Base-by-base conservation (phyloP, 2,329 filamentous ascomycete species). In the Beauveria rudraprayagi region DNA sequence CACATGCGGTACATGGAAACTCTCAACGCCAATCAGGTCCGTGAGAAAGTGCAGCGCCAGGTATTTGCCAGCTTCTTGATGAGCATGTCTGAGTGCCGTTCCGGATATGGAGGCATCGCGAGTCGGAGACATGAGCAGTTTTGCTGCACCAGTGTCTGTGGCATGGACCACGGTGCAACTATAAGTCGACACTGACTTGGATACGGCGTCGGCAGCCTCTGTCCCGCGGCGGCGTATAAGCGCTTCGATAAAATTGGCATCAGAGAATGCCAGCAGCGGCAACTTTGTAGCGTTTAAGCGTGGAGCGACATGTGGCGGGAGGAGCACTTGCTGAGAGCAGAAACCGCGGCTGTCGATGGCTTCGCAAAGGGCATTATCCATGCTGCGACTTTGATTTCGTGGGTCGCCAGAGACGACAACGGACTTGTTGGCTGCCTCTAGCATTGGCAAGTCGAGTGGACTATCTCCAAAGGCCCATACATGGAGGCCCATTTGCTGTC, bases 381-480 rank as follows among this genome's bases (percentile, higher is more conserved):
- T 86, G 1, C 70, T 75, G 43, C 73, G 77, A 68, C 81, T 86
- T 56, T 82, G 75, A 0, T 54, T 68, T 0, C 63, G 5, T 64
- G 79, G 68, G 0, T 80, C 69, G 1, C 82, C 81, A 3, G 84
- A 81, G 0, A 88, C 77, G 4, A 88, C 75, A 43, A 85, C 67
- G 0, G 83, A 80, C 61, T 78, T 62, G 64, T 87, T 70, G 0
- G 85, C 84, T 40, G 71, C 65, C 2, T 63, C 64, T 14, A 88
- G 64, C 85, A 88, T 88, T 0, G 72, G 69, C 19, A 88, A 44
- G 64, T 88, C 85, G 7, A 86, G 63, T 0, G 75, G 75, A 64
- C 84, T 83, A 65, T 87, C 83, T n/a, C 84, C 84, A 65, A 88
- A 83, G 0, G 82, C 84, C 68, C 73, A 79, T 19, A 86, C 79